Conservation (phyloP, 352 stramenopile species). For the Phytopythium litorale region DNA sequence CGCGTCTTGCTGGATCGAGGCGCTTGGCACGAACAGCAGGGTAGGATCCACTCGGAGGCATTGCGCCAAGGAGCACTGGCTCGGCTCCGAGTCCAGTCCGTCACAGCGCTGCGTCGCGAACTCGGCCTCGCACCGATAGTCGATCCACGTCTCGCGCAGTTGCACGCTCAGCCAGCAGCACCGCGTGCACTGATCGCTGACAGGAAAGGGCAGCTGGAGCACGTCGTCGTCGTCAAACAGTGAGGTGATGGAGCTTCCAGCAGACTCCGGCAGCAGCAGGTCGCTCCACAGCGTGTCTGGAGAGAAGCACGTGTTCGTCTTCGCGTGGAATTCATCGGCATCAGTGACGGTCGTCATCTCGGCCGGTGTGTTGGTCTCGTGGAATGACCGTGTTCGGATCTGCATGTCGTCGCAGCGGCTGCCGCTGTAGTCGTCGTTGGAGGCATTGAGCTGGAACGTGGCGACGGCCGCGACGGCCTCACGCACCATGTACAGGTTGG, state of each 20-base stretch:
- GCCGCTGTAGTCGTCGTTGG: constrained; percentile 50
- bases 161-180: constrained; percentile 42
- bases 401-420: constrained; percentile 44
- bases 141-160: constrained; percentile 57
- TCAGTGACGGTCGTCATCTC: not conserved
- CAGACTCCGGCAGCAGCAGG: constrained; percentile 28
- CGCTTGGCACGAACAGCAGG: constrained; percentile 32
- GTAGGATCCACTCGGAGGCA: constrained; percentile 53
- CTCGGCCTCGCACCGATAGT: constrained; percentile 55
- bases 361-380: constrained; percentile 12
- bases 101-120: constrained; percentile 38
- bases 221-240: constrained; percentile 21
- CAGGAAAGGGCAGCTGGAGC: constrained; percentile 17
- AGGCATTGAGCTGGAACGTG: constrained; percentile 31
- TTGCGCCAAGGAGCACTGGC: constrained; percentile 42
- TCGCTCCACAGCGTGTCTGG: constrained; percentile 10
- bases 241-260: not conserved
- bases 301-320: constrained; percentile 9
- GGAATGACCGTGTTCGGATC: constrained; percentile 40
- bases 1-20: constrained; percentile 24
- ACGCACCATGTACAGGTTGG: constrained; percentile 26
- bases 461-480: constrained; percentile 27
- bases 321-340: not conserved
- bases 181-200: constrained; percentile 30
- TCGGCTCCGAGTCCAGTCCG: constrained; percentile 15